Evolutionary conservation across 78 protist genomes (phyloP), one percentile per base, ranked within the genome.

Genomic region (Dictyostelium purpureum): DNA sequence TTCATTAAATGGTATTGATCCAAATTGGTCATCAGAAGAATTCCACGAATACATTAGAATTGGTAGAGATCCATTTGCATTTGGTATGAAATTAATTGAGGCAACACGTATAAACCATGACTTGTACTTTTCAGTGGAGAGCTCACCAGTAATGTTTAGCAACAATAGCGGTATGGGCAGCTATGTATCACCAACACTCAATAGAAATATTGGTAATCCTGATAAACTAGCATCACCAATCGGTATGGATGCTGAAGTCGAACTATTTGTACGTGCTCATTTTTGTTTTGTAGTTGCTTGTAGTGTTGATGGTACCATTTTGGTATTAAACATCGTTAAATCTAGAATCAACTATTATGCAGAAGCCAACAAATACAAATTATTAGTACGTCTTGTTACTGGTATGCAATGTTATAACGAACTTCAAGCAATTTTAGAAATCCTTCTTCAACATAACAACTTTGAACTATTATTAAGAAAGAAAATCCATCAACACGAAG

Each of bases 321-420:
- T 61, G 16, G 94, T 94, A 10, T 52, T 82, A 40, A 75, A 73
- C 28, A 67, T 66, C 42, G 96, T 94, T 19, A 71, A 79, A 57
- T 63, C 90, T 37, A 28, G 85, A 35, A 74, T 69, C 0, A 52
- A 78, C 28, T 54, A 74, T n/a, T 94, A 82, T 49, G 96, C 94
- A 24, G 63, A 51, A 33, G 47, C 76, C 4, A 87, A 81, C 4
- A 77, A 87, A 49, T 87, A 65, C 43, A 83, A 79, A 35, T 31
- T 85, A 38, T 54, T 94, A 42, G 90, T 85, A 43, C 73, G 89
- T 40, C 12, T 94, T 6, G 51, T 85, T 26, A 85, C 88, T 26
- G 96, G 93, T 38, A 77, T 94, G 87, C 77, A 74, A 63, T 74
- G 74, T 21, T 94, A 78, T 70, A 78, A 85, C 28, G 92, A 94